A percentile compares a stretch with the other conserved stretches of the same genome.
Evolutionary conservation across 163 green algal species (phyloP).

Genomic region (Trebouxiophyceae sp.): DNA sequence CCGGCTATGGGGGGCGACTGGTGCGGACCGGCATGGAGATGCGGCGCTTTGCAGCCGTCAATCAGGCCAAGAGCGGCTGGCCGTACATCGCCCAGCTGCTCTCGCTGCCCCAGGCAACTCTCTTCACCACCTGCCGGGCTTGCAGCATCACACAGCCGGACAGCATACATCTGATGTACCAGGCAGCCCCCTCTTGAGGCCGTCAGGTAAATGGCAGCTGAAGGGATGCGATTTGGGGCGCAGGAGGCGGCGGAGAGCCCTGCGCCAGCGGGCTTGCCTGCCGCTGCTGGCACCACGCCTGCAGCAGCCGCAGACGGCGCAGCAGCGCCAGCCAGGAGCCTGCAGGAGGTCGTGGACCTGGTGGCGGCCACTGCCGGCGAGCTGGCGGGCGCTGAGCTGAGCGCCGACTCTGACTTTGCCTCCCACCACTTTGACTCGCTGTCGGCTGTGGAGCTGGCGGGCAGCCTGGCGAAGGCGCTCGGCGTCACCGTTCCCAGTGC

Average conservation of each 20-base stretch:
- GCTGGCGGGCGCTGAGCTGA: background rate
- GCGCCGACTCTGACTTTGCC: conserved; percentile 4
- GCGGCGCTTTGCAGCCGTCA: conserved; percentile 13
- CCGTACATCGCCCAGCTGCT: conserved; percentile 13
- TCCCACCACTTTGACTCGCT: conserved; percentile 23
- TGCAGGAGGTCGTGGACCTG: background rate
- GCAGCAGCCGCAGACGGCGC: no score
- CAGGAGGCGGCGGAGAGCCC: no score
- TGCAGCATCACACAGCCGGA: no score
- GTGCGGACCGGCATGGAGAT: background rate
- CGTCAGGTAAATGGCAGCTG: no score
- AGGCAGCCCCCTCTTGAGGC: no score
- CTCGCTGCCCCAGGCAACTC: background rate
- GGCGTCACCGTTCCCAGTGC: conserved; percentile 30
- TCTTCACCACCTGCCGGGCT: no score
- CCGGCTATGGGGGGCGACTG: background rate
- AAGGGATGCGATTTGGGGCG: no score
- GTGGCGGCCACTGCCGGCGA: conserved; percentile 3
- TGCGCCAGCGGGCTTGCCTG: no score
- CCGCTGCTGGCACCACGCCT: no score
- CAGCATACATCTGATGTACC: no score
- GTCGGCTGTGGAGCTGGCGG: conserved; percentile 12
- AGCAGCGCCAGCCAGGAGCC: background rate
- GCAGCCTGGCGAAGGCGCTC: conserved; percentile 4
- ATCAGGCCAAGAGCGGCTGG: conserved; percentile 26